Conservation (phyloP, 306 rosid species). For the Dicorynia guianensis region DNA sequence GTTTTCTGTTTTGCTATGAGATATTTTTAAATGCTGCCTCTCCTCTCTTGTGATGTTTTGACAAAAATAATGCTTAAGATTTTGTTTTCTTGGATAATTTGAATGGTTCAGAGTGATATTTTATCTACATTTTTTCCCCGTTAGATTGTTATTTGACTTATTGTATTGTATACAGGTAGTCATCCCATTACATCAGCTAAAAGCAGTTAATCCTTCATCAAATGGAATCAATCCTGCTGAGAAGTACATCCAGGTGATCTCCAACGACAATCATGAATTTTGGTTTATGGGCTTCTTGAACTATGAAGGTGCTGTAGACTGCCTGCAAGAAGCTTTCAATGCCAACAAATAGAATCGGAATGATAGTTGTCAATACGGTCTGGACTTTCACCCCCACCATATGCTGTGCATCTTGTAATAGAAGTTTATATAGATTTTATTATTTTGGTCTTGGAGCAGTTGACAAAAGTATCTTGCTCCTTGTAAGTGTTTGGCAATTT, state of each 20-base stretch:
- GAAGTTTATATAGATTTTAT: constrained; percentile 28
- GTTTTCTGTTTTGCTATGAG: not conserved
- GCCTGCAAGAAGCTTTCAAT: constrained; percentile 64
- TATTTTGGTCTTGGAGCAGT: constrained; percentile 39
- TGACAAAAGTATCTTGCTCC: constrained; percentile 31
- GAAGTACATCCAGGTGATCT: constrained; percentile 80
- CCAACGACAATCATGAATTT: constrained; percentile 84
- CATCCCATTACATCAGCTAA: constrained; percentile 83
- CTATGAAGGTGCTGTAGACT: constrained; percentile 68
- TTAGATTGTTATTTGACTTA: constrained; percentile 22
- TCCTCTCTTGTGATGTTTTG: not conserved
- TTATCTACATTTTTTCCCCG: constrained; percentile 1
- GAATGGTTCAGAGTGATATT: constrained; percentile 14
- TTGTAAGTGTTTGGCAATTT: constrained; percentile 38
- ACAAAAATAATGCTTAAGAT: not conserved
- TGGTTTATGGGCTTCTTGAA: constrained; percentile 96
- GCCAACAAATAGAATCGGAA: constrained; percentile 49
- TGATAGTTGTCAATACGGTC: constrained; percentile 40
- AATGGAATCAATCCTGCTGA: constrained; percentile 73
- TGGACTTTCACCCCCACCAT: constrained; percentile 38
- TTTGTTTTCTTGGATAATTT: not conserved
- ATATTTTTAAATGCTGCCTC: not conserved
- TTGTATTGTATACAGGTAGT: constrained; percentile 58
- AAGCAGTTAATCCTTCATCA: constrained; percentile 80
- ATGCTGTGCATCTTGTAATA: constrained; percentile 6